A percentile compares a stretch with the other conserved stretches of the same genome.
phyloP scores from a whole-genome alignment of 768 basidiomycete species.

The Xerocomus potaroensis region DNA sequence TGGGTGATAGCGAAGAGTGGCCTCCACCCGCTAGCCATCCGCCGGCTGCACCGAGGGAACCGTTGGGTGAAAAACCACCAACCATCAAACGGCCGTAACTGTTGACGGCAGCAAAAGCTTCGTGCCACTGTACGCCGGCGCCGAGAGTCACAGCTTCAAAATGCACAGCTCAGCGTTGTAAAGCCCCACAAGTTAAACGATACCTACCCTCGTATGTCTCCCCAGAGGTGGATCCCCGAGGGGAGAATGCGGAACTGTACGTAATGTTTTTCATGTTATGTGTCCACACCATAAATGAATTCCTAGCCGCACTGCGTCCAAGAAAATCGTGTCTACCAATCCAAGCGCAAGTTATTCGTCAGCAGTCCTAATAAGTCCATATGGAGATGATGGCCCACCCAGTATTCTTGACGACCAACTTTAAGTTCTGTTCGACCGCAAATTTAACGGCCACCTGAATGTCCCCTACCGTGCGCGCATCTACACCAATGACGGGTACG shows the following conservation, averaged over 20 bases:
- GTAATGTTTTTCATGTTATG: conserved; percentile 40
- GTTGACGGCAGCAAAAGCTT: conserved; percentile 41
- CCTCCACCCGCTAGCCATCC: conserved; percentile 52
- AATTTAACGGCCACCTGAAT: conserved; percentile 27
- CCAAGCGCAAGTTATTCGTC: neutral
- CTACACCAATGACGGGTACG: conserved; percentile 24
- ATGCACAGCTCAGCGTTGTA: too few relatives aligned
- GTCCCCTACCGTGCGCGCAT: conserved; percentile 21
- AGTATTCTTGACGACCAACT: conserved; percentile 27
- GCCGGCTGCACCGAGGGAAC: conserved; percentile 45
- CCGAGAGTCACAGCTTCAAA: conserved; percentile 29
- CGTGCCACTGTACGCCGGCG: conserved; percentile 47
- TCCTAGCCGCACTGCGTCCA: conserved; percentile 38
- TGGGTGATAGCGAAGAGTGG: conserved; percentile 39
- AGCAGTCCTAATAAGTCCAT: neutral
- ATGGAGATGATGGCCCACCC: conserved; percentile 12
- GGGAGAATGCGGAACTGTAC: conserved; percentile 28
- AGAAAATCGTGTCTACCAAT: conserved; percentile 35
- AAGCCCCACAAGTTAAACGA: neutral
- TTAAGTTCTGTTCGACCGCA: conserved; percentile 17
- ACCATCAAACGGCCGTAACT: conserved; percentile 38
- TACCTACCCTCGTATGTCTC: conserved; percentile 23
- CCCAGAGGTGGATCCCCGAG: conserved; percentile 27
- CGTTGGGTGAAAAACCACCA: conserved; percentile 39
- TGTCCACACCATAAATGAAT: conserved; percentile 40